Evolutionary conservation across 768 basidiomycete genomes (phyloP).

Genomic region (Amanita pallidorosea): DNA sequence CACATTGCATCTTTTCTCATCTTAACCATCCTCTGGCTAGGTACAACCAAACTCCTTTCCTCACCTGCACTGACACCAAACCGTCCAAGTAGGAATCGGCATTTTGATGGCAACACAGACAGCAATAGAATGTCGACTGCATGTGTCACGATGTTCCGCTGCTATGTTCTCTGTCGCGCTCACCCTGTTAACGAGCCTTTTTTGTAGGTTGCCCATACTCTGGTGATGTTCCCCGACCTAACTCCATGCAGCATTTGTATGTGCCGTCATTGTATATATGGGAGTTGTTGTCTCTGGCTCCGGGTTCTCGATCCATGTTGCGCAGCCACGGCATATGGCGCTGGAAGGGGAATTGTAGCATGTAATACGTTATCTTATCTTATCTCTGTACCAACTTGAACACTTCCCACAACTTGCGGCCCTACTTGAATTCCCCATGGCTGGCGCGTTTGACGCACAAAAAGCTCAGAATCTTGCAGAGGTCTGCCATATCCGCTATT

Average conservation of each 20-base stretch:
- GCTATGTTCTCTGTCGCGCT: constrained; percentile 21
- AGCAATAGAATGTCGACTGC: constrained; percentile 19
- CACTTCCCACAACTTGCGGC: background rate
- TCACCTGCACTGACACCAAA: background rate
- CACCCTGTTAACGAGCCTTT: constrained; percentile 20
- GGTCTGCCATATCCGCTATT: constrained; percentile 30
- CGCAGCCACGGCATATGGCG: constrained; percentile 12
- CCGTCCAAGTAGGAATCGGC: constrained; percentile 15
- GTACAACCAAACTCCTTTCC: constrained; percentile 8
- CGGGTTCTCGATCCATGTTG: constrained; percentile 19
- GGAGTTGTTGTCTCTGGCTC: constrained; percentile 14
- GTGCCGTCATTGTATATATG: constrained; percentile 14
- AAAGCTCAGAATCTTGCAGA: constrained; percentile 88
- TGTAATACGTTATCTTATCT: constrained; percentile 4
- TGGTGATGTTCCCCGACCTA: background rate
- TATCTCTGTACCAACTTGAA: background rate
- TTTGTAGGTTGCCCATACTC: constrained; percentile 13
- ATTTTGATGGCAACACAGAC: constrained; percentile 24
- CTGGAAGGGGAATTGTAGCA: background rate
- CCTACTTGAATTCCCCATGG: background rate
- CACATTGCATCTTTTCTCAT: constrained; percentile 22
- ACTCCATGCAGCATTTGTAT: constrained; percentile 12
- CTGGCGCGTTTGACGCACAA: constrained; percentile 64
- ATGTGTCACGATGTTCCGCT: constrained; percentile 22
- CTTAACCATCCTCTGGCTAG: constrained; percentile 20